Evolutionary conservation across 2,329 filamentous ascomycete species (phyloP).

Genomic region (Chlorencoelia australis): DNA sequence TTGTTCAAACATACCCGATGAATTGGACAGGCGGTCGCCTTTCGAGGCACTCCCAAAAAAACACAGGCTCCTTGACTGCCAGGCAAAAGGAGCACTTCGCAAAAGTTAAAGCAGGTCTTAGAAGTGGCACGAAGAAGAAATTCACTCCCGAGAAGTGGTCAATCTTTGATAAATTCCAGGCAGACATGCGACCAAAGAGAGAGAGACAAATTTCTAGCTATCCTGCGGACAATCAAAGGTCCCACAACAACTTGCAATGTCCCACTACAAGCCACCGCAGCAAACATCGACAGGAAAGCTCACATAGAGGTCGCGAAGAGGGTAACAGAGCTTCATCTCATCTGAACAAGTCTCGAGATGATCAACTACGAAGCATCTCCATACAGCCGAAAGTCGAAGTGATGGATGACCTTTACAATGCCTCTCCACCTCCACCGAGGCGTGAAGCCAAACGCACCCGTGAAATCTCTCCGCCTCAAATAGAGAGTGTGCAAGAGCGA

Average conservation of each 20-base stretch:
- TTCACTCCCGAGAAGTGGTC: conserved; percentile 23
- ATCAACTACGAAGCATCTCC: background rate
- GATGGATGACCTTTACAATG: conserved; percentile 17
- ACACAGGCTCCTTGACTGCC: conserved; percentile 8
- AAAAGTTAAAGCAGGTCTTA: conserved; percentile 29
- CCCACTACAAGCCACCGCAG: background rate
- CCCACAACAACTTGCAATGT: background rate
- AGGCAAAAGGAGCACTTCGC: conserved; percentile 40
- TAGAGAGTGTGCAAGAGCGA: conserved; percentile 3
- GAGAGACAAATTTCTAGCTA: background rate
- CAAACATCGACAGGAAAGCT: background rate
- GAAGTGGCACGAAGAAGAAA: conserved; percentile 22
- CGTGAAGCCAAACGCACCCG: background rate
- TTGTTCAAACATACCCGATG: conserved; percentile 28
- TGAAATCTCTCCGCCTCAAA: background rate
- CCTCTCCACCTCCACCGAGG: conserved; percentile 14
- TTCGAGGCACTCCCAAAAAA: conserved; percentile 31
- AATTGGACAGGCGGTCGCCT: conserved; percentile 42
- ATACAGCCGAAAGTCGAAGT: background rate
- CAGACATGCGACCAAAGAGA: conserved; percentile 4
- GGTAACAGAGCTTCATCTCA: background rate
- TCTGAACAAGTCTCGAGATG: background rate
- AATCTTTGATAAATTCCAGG: conserved; percentile 10
- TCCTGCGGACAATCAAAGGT: background rate
- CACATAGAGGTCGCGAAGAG: background rate